phyloP scores from a whole-genome alignment of 1,139 yeast genomes.

The Suhomyces ambrosiae region DNA sequence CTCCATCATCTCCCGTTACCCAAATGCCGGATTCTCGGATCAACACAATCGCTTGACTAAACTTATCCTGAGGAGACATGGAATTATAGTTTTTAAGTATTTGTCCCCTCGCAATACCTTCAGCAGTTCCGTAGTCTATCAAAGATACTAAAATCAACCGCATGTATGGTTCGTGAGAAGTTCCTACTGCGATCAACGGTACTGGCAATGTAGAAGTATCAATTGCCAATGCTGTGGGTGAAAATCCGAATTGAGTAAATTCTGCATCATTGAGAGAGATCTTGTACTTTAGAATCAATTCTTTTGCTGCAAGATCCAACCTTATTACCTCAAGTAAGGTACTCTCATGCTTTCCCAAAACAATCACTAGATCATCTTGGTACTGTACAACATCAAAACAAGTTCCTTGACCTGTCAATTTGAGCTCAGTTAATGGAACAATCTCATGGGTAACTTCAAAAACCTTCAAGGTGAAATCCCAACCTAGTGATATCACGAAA shows the following conservation, averaged over 20 bases:
- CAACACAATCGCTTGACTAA: constrained; percentile 54
- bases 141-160: constrained; percentile 55
- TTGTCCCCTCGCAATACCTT: constrained; percentile 37
- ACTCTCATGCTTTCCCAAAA: constrained; percentile 62
- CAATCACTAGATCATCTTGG: constrained; percentile 36
- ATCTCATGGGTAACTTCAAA: constrained; percentile 30
- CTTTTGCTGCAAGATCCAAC: constrained; percentile 9
- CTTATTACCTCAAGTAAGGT: constrained; percentile 56
- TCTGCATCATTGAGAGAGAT: constrained; percentile 76
- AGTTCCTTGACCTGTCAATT: constrained; percentile 46
- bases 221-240: constrained; percentile 53
- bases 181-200: constrained; percentile 55
- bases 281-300: constrained; percentile 35
- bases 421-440: constrained; percentile 31
- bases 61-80: constrained; percentile 70
- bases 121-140: constrained; percentile 26
- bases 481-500: constrained; percentile 59
- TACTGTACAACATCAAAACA: constrained; percentile 42
- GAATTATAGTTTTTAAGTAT: constrained; percentile 62
- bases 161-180: constrained; percentile 79
- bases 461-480: constrained; percentile 55
- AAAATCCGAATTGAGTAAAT: constrained; percentile 67
- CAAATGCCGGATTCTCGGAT: constrained; percentile 49
- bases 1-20: constrained; percentile 73
- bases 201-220: constrained; percentile 16